phyloP scores from a whole-genome alignment of 306 rosid genomes.

The peach (Prunus persica) region Prunus_persica_NCBIv2 NC_034012.1:8996001-8996500 shows the following conservation, averaged over 20 bases:
- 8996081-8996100: constrained; percentile 14
- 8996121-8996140: constrained; percentile 33
- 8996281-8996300: not conserved
- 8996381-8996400: not conserved
- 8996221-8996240: constrained; percentile 29
- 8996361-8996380: not conserved
- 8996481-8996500: constrained; percentile 32
- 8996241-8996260: constrained; percentile 20
- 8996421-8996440: constrained; percentile 45
- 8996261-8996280: not conserved
- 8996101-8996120: constrained; percentile 23
- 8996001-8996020: too few relatives aligned
- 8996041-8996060: too few relatives aligned
- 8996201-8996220: constrained; percentile 36
- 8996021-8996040: too few relatives aligned
- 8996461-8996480: constrained; percentile 41
- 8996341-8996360: not conserved
- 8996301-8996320: not conserved
- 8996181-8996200: constrained; percentile 51
- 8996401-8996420: constrained; percentile 32
- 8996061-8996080: constrained; percentile 24
- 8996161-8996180: constrained; percentile 48
- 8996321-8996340: not conserved
- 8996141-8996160: constrained; percentile 45
- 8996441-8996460: constrained; percentile 26